A percentile compares a stretch with the other conserved stretches of the same genome.
These are phyloP conservation scores for Starmerella floris DNA, from an alignment of 805 yeast genomes.

Conservation along the genomic window DNA sequence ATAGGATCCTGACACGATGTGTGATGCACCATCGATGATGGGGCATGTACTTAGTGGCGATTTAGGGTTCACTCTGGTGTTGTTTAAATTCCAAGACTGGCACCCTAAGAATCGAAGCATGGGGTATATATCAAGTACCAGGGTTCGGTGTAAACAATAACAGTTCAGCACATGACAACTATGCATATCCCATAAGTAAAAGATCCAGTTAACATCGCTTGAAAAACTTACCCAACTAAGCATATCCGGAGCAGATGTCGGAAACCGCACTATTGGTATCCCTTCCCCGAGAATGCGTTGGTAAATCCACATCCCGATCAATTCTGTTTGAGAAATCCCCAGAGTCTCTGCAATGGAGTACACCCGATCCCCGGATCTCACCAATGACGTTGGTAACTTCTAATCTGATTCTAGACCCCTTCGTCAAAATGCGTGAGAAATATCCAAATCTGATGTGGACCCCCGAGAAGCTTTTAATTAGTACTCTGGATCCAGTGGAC, in stretches of 20 bases:
- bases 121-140: no score
- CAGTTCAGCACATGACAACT: constrained; percentile 4
- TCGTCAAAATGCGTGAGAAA: background rate
- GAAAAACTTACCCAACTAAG: no score
- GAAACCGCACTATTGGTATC: constrained; percentile 3
- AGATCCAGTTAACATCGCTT: no score
- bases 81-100: no score
- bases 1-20: no score
- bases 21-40: no score
- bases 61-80: no score
- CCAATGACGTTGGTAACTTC: constrained; percentile 7
- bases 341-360: constrained; percentile 8
- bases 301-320: constrained; percentile 4
- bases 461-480: constrained; percentile 5
- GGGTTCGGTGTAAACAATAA: constrained; percentile 17
- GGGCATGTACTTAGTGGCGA: no score
- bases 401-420: constrained; percentile 11
- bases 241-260: no score
- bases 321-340: constrained; percentile 9
- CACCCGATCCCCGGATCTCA: constrained; percentile 12
- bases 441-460: constrained; percentile 13
- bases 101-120: no score
- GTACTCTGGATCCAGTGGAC: constrained; percentile 3
- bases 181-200: no score
- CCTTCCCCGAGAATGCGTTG: constrained; percentile 15